These are phyloP conservation scores for Pseudotulostoma volvatum DNA, from an alignment of 495 filamentous ascomycete species.

Conservation along the genomic window DNA sequence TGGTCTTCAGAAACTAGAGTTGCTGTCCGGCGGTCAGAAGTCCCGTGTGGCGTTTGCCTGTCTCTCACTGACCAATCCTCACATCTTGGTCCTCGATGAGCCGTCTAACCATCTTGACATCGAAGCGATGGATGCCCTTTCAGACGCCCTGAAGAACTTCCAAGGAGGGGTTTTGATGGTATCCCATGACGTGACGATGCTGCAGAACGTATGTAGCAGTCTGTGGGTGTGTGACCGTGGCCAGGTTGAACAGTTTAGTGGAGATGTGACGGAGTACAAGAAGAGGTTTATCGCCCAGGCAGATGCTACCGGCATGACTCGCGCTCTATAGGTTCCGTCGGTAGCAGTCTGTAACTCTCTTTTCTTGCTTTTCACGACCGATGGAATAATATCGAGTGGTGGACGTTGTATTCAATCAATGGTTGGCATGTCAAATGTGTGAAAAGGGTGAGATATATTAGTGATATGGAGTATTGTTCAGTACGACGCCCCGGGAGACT, in stretches of 20 bases:
- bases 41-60: slow-evolving; percentile 95
- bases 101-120: slow-evolving; percentile 98
- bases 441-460: no score
- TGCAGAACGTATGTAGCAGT: slow-evolving; percentile 84
- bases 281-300: slow-evolving; percentile 86
- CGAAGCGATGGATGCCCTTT: slow-evolving; percentile 95
- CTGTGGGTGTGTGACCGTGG: slow-evolving; percentile 96
- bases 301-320: slow-evolving; percentile 63
- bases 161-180: slow-evolving; percentile 96
- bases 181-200: slow-evolving; percentile 96
- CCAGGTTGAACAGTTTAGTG: slow-evolving; percentile 90
- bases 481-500: no score
- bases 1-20: slow-evolving; percentile 86
- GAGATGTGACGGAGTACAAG: slow-evolving; percentile 95
- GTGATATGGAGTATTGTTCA: no score
- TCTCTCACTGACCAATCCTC: slow-evolving; percentile 78
- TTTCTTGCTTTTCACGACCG: no score
- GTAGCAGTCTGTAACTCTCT: no score
- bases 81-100: slow-evolving; percentile 96
- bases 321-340: slow-evolving; percentile 23
- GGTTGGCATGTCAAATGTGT: no score
- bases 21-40: slow-evolving; percentile 95
- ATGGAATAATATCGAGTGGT: no score
- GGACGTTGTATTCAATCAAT: no score
- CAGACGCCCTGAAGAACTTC: slow-evolving; percentile 67